phyloP scores from a whole-genome alignment of 2,329 filamentous ascomycete species.

The Endoconidiophora laricicola region DNA sequence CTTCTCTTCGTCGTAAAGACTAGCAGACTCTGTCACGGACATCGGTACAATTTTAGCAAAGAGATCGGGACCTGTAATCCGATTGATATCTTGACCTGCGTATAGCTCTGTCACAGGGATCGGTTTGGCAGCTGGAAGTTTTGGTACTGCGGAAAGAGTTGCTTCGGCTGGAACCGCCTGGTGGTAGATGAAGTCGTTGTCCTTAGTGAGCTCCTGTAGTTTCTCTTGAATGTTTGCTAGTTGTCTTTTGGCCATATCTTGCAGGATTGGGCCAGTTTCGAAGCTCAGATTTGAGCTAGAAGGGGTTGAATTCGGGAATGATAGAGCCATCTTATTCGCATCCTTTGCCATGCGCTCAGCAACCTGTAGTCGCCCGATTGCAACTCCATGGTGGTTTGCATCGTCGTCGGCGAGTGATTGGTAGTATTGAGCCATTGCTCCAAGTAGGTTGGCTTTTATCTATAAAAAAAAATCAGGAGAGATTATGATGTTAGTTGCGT shows the following conservation, averaged over 20 bases:
- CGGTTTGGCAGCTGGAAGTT: conserved; percentile 86
- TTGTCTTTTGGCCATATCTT: conserved; percentile 76
- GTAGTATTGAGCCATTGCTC: conserved; percentile 80
- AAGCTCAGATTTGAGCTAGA: conserved; percentile 68
- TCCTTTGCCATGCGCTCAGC: conserved; percentile 67
- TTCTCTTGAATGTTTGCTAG: conserved; percentile 66
- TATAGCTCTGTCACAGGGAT: conserved; percentile 96
- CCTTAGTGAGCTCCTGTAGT: conserved; percentile 59
- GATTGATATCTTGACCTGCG: conserved; percentile 89
- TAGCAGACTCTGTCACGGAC: conserved; percentile 89
- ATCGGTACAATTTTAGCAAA: conserved; percentile 95
- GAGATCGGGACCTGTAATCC: conserved; percentile 90
- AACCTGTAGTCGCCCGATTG: conserved; percentile 65
- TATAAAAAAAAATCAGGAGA: conserved; percentile 18
- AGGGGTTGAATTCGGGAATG: conserved; percentile 65
- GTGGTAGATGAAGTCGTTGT: conserved; percentile 98
- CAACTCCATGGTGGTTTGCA: conserved; percentile 68
- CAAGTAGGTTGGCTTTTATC: conserved; percentile 68
- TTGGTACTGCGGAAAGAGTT: conserved; percentile 63
- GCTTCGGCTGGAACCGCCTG: conserved; percentile 78
- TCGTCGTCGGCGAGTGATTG: conserved; percentile 86
- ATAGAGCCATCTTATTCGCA: conserved; percentile 57
- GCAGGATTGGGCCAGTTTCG: conserved; percentile 57
- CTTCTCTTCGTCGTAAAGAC: conserved; percentile 96
- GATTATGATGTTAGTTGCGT: no score